phyloP scores from a whole-genome alignment of 768 basidiomycete genomes.

The Boletus reticuloceps region DNA sequence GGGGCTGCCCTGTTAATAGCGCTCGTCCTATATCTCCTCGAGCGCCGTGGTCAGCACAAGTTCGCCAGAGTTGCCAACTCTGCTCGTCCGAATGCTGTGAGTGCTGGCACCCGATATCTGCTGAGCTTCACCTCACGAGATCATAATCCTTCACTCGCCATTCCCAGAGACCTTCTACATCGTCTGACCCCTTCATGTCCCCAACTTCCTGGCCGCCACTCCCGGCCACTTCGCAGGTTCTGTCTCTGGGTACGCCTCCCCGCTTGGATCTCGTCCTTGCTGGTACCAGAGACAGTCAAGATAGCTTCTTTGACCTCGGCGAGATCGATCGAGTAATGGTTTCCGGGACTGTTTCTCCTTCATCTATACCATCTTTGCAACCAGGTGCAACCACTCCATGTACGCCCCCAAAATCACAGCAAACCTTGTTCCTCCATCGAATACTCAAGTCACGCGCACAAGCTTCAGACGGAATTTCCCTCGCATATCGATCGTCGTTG shows the following conservation, averaged over 20 bases:
- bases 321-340: slow-evolving; percentile 1
- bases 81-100: not conserved
- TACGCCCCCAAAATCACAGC: not conserved
- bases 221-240: not conserved
- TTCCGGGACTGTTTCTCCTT: not conserved
- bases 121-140: not conserved
- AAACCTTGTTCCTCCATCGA: slow-evolving; percentile 17
- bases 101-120: not conserved
- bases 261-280: slow-evolving; percentile 3
- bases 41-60: slow-evolving; percentile 5
- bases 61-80: slow-evolving; percentile 20
- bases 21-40: slow-evolving; percentile 12
- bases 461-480: slow-evolving; percentile 8
- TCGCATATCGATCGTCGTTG: slow-evolving; percentile 1
- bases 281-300: not conserved
- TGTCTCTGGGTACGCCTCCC: not conserved
- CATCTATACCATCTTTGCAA: not conserved
- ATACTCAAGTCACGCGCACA: slow-evolving; percentile 20
- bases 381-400: not conserved
- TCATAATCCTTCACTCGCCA: not conserved
- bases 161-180: slow-evolving; percentile 15
- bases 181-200: slow-evolving; percentile 23
- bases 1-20: slow-evolving; percentile 12
- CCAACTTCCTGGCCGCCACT: slow-evolving; percentile 6
- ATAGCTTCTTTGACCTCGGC: not conserved